Conservation (phyloP, 2,329 filamentous ascomycete species). For the Monascus ruber region DNA sequence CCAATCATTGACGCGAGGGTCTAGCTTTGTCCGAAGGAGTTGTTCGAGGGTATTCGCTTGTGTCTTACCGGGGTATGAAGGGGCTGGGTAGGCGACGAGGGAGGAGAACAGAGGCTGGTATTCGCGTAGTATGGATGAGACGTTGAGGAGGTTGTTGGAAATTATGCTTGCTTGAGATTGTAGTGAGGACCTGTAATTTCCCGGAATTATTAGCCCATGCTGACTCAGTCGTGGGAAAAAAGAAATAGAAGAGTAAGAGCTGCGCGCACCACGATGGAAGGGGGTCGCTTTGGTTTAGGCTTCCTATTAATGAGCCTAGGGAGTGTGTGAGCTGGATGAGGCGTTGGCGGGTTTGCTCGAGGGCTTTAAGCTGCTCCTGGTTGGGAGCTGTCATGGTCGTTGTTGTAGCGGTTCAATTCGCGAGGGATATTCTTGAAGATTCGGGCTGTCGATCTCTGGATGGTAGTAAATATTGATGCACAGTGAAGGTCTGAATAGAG, state of each 20-base stretch:
- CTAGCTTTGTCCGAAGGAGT: slow-evolving; percentile 71
- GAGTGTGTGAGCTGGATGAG: slow-evolving; percentile 58
- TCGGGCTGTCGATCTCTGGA: too few relatives aligned
- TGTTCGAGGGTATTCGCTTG: slow-evolving; percentile 52
- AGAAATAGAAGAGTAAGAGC: not conserved
- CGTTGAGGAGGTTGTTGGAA: slow-evolving; percentile 55
- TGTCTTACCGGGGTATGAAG: slow-evolving; percentile 60
- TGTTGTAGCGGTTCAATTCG: not conserved
- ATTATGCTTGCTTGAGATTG: slow-evolving; percentile 63
- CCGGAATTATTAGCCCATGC: not conserved
- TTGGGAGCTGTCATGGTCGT: slow-evolving; percentile 25
- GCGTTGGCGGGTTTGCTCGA: slow-evolving; percentile 60
- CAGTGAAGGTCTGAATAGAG: too few relatives aligned
- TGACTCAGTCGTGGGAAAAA: not conserved
- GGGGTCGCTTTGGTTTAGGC: slow-evolving; percentile 51
- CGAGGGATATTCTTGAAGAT: not conserved
- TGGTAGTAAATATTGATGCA: too few relatives aligned
- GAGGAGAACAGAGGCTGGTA: slow-evolving; percentile 57
- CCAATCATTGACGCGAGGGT: slow-evolving; percentile 64
- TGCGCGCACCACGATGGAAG: slow-evolving; percentile 54
- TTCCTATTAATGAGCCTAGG: slow-evolving; percentile 51
- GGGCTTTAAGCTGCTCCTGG: slow-evolving; percentile 43
- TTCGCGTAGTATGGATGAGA: slow-evolving; percentile 54
- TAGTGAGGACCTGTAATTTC: slow-evolving; percentile 49
- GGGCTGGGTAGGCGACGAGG: slow-evolving; percentile 63